These are phyloP conservation scores for Arctium minus DNA, from an alignment of 129 eudicot species.

Conservation along the genomic window DNA sequence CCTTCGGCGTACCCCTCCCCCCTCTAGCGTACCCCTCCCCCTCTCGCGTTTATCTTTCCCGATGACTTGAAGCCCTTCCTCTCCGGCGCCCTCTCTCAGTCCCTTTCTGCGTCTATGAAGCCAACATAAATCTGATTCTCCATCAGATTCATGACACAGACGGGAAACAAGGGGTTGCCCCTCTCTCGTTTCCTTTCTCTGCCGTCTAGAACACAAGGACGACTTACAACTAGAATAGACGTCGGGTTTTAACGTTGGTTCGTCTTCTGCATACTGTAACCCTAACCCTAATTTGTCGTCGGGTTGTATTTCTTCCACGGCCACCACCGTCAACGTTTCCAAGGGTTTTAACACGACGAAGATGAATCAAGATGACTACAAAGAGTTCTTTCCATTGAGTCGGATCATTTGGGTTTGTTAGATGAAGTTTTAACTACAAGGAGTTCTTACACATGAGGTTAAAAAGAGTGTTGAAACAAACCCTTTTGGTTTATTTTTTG, in stretches of 20 bases:
- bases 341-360: background rate
- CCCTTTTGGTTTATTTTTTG: slow-evolving; percentile 30
- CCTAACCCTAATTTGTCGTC: background rate
- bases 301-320: background rate
- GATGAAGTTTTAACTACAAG: slow-evolving; percentile 48
- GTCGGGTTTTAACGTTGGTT: slow-evolving; percentile 7
- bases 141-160: too few relatives aligned
- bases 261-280: background rate
- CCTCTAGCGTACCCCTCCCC: too few relatives aligned
- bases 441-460: background rate
- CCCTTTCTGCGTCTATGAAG: too few relatives aligned
- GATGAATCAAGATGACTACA: slow-evolving; percentile 10
- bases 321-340: background rate
- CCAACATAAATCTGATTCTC: too few relatives aligned
- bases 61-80: too few relatives aligned
- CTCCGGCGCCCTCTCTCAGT: too few relatives aligned
- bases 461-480: slow-evolving; percentile 2
- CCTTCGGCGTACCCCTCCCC: too few relatives aligned
- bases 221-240: too few relatives aligned
- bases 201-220: too few relatives aligned
- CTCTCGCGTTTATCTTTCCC: too few relatives aligned
- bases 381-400: slow-evolving; percentile 40
- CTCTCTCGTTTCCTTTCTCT: too few relatives aligned
- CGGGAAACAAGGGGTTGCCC: too few relatives aligned
- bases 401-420: slow-evolving; percentile 55